A percentile compares a stretch with the other conserved stretches of the same genome.
Evolutionary conservation across 129 eudicot species (phyloP).

Genomic region (Lonicera japonica): DNA sequence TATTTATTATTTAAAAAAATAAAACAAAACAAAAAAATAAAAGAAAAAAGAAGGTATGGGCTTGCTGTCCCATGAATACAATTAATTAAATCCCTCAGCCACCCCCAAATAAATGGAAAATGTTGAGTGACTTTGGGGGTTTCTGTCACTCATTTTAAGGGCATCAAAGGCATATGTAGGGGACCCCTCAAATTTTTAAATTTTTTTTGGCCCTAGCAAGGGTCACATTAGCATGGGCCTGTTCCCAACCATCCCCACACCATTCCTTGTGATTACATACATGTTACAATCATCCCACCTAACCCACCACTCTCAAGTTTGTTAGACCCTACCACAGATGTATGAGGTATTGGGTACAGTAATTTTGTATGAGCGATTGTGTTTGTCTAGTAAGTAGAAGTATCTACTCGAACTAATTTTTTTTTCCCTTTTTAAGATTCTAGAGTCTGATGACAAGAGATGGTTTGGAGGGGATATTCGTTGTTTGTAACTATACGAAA

Average conservation of each 20-base stretch:
- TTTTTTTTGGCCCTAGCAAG: not conserved
- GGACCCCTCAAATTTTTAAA: not conserved
- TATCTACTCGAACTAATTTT: too few species aligned
- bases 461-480: too few species aligned
- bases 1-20: too few species aligned
- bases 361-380: too few species aligned
- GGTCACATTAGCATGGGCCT: not conserved
- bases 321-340: not conserved
- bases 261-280: constrained; percentile 3
- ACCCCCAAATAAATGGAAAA: not conserved
- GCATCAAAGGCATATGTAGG: not conserved
- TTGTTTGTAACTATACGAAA: too few species aligned
- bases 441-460: too few species aligned
- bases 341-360: not conserved
- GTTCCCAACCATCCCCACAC: constrained; percentile 1
- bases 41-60: too few species aligned
- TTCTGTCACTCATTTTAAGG: not conserved
- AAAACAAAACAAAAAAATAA: too few species aligned
- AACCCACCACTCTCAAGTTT: not conserved
- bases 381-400: too few species aligned
- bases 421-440: too few species aligned
- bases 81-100: not conserved
- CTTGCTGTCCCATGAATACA: not conserved
- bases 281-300: constrained; percentile 2
- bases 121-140: not conserved